These are phyloP conservation scores for Sporormia fimetaria DNA, from an alignment of 495 filamentous ascomycete genomes.

Conservation along the genomic window DNA sequence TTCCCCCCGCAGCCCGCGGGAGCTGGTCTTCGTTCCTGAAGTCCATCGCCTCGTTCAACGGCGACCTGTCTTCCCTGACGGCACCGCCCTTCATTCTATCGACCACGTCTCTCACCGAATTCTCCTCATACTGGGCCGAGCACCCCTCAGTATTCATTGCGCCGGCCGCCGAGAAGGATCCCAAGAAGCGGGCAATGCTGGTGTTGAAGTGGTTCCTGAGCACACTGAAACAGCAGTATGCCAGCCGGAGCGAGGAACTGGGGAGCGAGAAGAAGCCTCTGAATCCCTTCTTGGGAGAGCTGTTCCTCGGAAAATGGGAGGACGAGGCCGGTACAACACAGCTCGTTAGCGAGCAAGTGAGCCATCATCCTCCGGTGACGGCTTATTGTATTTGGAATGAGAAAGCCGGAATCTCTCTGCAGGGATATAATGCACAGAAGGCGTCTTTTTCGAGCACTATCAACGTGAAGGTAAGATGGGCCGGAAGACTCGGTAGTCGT, in stretches of 20 bases:
- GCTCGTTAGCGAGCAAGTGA: slow-evolving; percentile 69
- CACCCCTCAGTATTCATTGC: slow-evolving; percentile 82
- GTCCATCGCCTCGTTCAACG: slow-evolving; percentile 92
- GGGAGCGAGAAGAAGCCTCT: slow-evolving; percentile 88
- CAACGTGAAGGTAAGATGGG: slow-evolving; percentile 51
- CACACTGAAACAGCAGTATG: slow-evolving; percentile 91
- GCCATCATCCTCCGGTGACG: slow-evolving; percentile 95
- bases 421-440: slow-evolving; percentile 98
- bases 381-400: slow-evolving; percentile 86
- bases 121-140: slow-evolving; percentile 94
- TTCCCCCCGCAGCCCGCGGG: slow-evolving; percentile 29
- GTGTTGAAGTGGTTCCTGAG: slow-evolving; percentile 97
- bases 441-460: slow-evolving; percentile 88
- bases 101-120: slow-evolving; percentile 82
- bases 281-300: slow-evolving; percentile 62
- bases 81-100: slow-evolving; percentile 94
- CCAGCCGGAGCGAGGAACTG: slow-evolving; percentile 72
- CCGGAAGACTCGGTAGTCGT: not conserved
- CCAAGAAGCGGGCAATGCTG: slow-evolving; percentile 70
- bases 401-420: slow-evolving; percentile 68
- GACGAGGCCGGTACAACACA: slow-evolving; percentile 54
- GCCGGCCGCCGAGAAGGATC: slow-evolving; percentile 67
- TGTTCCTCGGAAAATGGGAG: slow-evolving; percentile 83
- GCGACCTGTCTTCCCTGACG: slow-evolving; percentile 85
- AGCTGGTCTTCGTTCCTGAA: slow-evolving; percentile 34